Conservation (phyloP, 306 rosid species). For the Pterocarpus macrocarpus region DNA sequence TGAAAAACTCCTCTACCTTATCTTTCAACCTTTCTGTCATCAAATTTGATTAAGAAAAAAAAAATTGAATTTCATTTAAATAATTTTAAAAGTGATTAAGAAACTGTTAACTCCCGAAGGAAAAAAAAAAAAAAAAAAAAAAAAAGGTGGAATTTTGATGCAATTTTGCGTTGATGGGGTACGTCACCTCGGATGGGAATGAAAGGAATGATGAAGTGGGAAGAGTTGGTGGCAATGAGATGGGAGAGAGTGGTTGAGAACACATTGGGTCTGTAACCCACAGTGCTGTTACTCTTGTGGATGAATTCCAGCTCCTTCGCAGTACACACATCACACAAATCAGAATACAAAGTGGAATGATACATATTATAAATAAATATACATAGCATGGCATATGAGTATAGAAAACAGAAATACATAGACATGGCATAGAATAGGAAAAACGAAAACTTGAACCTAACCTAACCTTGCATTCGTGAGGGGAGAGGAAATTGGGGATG, state of each 20-base stretch:
- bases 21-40: conserved; percentile 88
- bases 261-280: conserved; percentile 86
- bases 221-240: conserved; percentile 79
- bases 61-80: background rate
- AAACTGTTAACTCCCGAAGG: background rate
- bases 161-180: background rate
- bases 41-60: conserved; percentile 14
- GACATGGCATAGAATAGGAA: background rate
- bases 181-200: conserved; percentile 75
- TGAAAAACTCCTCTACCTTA: conserved; percentile 83
- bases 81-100: background rate
- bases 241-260: conserved; percentile 92
- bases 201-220: conserved; percentile 78
- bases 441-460: background rate
- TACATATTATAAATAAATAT: no score
- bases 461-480: conserved; percentile 60
- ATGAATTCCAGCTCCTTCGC: conserved; percentile 78
- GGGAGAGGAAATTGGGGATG: conserved; percentile 60
- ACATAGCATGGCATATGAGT: no score
- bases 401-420: no score
- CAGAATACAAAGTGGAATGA: background rate
- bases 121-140: background rate
- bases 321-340: background rate
- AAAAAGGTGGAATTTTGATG: background rate
- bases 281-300: conserved; percentile 89